Base-by-base conservation (phyloP, 208 protist species). In the Trypanosoma vivax region DNA sequence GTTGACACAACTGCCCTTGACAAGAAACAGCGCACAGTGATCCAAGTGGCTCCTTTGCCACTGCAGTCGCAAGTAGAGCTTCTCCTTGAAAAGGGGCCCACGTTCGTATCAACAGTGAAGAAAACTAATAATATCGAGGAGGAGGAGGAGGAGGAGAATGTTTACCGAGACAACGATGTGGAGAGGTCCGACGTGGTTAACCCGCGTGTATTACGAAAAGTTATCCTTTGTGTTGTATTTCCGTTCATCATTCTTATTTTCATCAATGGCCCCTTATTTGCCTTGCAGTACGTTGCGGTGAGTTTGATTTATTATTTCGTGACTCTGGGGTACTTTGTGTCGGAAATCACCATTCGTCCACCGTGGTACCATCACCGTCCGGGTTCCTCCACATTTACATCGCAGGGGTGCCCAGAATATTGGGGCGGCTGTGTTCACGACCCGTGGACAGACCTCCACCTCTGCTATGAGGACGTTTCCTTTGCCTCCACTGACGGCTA, bases 361-460 rank as follows among this genome's bases (percentile, higher is more conserved):
- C 89, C 89, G 47, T 96, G 89, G 89, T 92, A 96, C 59, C 86
- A 90, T 48, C 81, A 87, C 62, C 66, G 74, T 33, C 85, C 85
- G 41, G 73, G 66, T 4, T 75, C 79, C 1, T 63, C 52, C 9
- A 33, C 35, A 4, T 71, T 95, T 9, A 80, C 76, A 9, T 73
- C 73, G 65, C 50, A 68, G 30, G 67, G 64, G 11, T 76, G 79
- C 54, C 89, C 89, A 0, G 82, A 88, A 21, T 94, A 96, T 72
- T 96, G 89, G 86, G 81, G 90, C 47, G 86, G 86, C 13, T 84
- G 76, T 64, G 73, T 87, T 11, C 65, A 80, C 57, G 71, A 96
- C 68, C 89, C 89, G 16, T 82, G 82, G 57, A 83, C 66, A 10
- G 86, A 96, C 58, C 73, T 92, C 42, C 65, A 61, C 14, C 24